Percentiles rank a stretch among this genome's conserved stretches.
These are phyloP conservation scores for Pleurotus giganteus DNA, from an alignment of 768 basidiomycete genomes.

Conservation along the genomic window DNA sequence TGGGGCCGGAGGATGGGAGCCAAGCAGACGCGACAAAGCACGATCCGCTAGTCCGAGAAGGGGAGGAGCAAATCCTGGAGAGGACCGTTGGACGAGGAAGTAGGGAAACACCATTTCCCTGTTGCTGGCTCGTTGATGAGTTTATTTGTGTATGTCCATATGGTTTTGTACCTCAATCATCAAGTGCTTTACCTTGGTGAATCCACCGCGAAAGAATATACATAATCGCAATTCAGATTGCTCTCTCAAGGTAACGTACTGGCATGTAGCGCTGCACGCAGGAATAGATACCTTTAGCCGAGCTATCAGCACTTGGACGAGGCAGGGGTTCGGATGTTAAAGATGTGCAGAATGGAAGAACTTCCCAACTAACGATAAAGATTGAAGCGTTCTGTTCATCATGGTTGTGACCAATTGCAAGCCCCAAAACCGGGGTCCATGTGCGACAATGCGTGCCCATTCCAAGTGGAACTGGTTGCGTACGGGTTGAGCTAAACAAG, in stretches of 20 bases:
- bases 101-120: slow-evolving; percentile 17
- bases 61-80: slow-evolving; percentile 62
- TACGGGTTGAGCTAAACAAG: slow-evolving; percentile 50
- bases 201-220: too few relatives aligned
- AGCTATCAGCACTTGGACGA: too few relatives aligned
- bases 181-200: not conserved
- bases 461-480: not conserved
- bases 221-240: too few relatives aligned
- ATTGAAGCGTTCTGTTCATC: not conserved
- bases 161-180: not conserved
- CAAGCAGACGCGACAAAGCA: slow-evolving; percentile 62
- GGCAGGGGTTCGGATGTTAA: not conserved
- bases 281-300: too few relatives aligned
- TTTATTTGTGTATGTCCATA: not conserved
- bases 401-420: not conserved
- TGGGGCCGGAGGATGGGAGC: slow-evolving; percentile 85
- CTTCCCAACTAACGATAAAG: not conserved
- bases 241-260: too few relatives aligned
- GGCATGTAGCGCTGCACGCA: too few relatives aligned
- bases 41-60: slow-evolving; percentile 74
- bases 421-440: not conserved
- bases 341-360: not conserved
- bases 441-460: too few relatives aligned
- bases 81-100: slow-evolving; percentile 77
- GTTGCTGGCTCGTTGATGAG: not conserved